Base-by-base conservation (phyloP, 2,329 filamentous ascomycete species). In the Arthrobotrys megalospora region DNA sequence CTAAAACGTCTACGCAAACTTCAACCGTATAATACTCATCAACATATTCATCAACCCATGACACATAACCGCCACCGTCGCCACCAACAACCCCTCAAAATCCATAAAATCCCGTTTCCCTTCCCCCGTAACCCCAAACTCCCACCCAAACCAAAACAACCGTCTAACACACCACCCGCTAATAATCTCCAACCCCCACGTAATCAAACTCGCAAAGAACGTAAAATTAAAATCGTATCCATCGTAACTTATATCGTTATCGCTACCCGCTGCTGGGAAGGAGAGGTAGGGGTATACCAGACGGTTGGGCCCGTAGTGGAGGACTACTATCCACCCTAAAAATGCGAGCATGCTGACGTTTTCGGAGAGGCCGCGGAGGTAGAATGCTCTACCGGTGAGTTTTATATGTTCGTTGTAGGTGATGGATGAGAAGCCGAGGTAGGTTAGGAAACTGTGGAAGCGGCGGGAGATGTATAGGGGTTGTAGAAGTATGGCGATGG, bases 41-140 rank as follows among this genome's bases (percentile, higher is more conserved):
- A 92, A 84, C 90, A 92, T 92, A 83, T 91, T 92, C 84, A 92
- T 90, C 83, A 91, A 82, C 63, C 91, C 90, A 81, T 92, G 90
- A 82, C 91, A 85, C 85, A 89, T 89, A 21, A 91, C 90, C 21
- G 88, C 89, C 19, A 79, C 69, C 47, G 43, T 67, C 3, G 48
- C 76, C 16, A 90, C 90, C 81, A 92, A 83, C 81, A 92, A 83
- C 85, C 91, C 90, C 1, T 90, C 90, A 89, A 90, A 91, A 69
- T 89, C 88, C 6, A 87, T 88, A 80, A 92, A 85, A 83, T 92
- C 90, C 78, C 88, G 85, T 84, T 88, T 89, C 28, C 89, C 90
- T 84, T 92, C 90, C 47, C 88, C 85, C 16, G 89, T 90, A 63
- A 91, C 89, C 80, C 90, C 88, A 62, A 91, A 87, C 48, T 86